A percentile compares a stretch with the other conserved stretches of the same genome.
Conservation (phyloP, 306 rosid genomes). For the Cucurbita maxima region DNA sequence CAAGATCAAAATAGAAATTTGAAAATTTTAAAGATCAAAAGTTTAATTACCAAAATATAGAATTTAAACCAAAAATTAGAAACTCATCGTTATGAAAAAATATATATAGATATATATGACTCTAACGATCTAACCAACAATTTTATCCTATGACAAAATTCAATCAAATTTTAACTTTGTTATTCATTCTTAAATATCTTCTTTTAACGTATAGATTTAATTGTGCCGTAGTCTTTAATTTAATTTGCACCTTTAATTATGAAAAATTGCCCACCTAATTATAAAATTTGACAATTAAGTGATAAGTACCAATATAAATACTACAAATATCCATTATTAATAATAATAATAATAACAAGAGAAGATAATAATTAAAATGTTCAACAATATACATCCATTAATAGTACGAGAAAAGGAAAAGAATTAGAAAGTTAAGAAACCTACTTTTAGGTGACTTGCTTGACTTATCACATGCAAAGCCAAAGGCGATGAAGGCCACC, state of each 20-base stretch:
- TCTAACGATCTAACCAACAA: neutral
- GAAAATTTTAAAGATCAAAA: no score
- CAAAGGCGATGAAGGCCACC: neutral
- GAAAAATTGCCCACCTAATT: no score
- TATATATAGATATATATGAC: no score
- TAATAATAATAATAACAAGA: no score
- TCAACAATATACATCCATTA: neutral
- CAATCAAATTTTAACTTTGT: neutral
- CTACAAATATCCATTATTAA: neutral
- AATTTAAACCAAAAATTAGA: no score
- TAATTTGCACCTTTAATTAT: no score
- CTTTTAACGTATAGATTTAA: no score
- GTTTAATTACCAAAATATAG: no score
- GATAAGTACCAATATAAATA: neutral
- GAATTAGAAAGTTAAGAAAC: neutral
- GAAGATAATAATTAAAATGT: neutral
- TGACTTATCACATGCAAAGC: slow-evolving; percentile 6
- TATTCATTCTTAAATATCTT: neutral
- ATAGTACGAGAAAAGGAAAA: neutral
- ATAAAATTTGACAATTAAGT: neutral
- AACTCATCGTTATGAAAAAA: no score
- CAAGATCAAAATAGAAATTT: no score
- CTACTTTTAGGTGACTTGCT: slow-evolving; percentile 1
- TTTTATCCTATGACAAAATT: neutral
- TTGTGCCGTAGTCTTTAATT: no score